These are phyloP conservation scores for Leucoagaricus sp. DNA, from an alignment of 1,284 basidiomycete species.

Conservation along the genomic window DNA sequence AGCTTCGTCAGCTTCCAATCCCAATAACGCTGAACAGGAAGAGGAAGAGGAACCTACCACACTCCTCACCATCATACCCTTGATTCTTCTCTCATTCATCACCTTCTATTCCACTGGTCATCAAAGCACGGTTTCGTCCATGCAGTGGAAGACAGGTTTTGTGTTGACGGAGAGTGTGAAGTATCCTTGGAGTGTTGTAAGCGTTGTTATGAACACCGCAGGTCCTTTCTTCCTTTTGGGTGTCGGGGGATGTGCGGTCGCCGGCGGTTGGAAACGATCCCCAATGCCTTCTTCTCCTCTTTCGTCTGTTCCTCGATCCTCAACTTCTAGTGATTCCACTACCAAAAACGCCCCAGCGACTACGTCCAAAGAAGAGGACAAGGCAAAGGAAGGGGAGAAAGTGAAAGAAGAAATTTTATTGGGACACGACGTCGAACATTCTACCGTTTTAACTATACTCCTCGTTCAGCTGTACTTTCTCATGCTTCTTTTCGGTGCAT, in stretches of 20 bases:
- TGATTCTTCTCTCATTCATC: conserved; percentile 77
- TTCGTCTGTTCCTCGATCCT: no score
- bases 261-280: conserved; percentile 11
- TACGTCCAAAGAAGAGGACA: background rate
- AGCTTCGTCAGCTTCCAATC: background rate
- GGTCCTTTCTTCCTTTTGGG: conserved; percentile 46
- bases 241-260: background rate
- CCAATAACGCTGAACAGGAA: background rate
- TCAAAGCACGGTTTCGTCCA: conserved; percentile 84
- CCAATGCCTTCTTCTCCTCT: conserved; percentile 29
- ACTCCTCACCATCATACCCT: conserved; percentile 31
- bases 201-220: conserved; percentile 84
- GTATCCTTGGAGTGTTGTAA: conserved; percentile 77
- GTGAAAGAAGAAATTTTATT: conserved; percentile 12
- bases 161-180: conserved; percentile 65
- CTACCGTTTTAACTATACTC: conserved; percentile 53
- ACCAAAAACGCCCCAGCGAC: background rate
- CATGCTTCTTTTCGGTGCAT: conserved; percentile 67
- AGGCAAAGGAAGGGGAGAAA: conserved; percentile 13
- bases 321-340: no score
- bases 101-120: conserved; percentile 91
- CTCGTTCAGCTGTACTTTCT: conserved; percentile 74
- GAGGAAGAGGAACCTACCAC: conserved; percentile 4
- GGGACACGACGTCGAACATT: conserved; percentile 34
- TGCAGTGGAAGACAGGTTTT: conserved; percentile 97